phyloP scores from a whole-genome alignment of 2,329 filamentous ascomycete species.

The Beauveria sp. region DNA sequence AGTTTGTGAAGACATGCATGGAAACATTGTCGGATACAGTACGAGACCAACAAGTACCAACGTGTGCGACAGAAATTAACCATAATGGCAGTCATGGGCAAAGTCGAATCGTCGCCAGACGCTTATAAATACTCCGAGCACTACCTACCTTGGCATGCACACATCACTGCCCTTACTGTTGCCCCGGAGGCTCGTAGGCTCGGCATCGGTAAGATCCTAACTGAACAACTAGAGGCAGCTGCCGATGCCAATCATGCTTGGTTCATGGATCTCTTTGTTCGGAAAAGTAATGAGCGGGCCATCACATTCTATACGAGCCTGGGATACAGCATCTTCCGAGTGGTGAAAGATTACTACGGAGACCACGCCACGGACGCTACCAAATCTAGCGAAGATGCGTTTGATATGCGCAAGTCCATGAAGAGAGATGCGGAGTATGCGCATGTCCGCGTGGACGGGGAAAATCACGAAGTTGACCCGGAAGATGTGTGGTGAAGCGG shows the following conservation, averaged over 20 bases:
- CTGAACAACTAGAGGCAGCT: conserved; percentile 70
- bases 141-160: conserved; percentile 98
- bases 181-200: conserved; percentile 78
- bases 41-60: conserved; percentile 26
- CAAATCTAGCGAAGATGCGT: conserved; percentile 71
- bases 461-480: conserved; percentile 68
- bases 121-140: conserved; percentile 70
- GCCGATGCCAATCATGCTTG: conserved; percentile 78
- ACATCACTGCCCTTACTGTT: conserved; percentile 93
- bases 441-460: conserved; percentile 75
- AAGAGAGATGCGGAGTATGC: conserved; percentile 68
- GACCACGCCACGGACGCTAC: conserved; percentile 65
- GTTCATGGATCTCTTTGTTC: conserved; percentile 94
- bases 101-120: conserved; percentile 80
- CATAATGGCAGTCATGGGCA: conserved; percentile 76
- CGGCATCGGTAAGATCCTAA: conserved; percentile 79
- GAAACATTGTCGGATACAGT: conserved; percentile 95
- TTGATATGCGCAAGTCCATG: conserved; percentile 80
- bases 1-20: conserved; percentile 76
- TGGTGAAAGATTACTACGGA: conserved; percentile 88
- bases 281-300: conserved; percentile 79
- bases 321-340: conserved; percentile 85
- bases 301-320: conserved; percentile 84
- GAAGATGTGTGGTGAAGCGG: conserved; percentile 70
- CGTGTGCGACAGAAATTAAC: conserved; percentile 16